These are phyloP conservation scores for Arthrobotrys sinensis DNA, from an alignment of 2,329 filamentous ascomycete genomes.

Conservation along the genomic window DNA sequence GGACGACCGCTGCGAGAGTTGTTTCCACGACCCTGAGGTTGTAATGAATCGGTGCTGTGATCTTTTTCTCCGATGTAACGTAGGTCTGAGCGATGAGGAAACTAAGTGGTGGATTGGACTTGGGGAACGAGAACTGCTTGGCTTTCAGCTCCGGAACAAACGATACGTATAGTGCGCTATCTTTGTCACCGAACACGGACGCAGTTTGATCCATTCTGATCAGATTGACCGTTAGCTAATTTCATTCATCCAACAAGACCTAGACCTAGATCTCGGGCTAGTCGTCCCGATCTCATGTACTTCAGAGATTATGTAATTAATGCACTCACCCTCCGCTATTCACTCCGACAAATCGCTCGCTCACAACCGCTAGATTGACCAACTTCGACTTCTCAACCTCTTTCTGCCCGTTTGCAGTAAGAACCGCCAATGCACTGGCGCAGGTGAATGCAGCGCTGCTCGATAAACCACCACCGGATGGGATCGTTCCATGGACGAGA, in stretches of 20 bases:
- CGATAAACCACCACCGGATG: slow-evolving; percentile 90
- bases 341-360: slow-evolving; percentile 92
- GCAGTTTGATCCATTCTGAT: slow-evolving; percentile 95
- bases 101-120: slow-evolving; percentile 83
- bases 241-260: not conserved
- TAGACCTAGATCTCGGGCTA: not conserved
- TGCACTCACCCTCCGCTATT: slow-evolving; percentile 87
- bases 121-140: slow-evolving; percentile 84
- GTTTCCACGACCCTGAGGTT: slow-evolving; percentile 97
- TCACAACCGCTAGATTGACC: slow-evolving; percentile 92
- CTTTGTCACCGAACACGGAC: slow-evolving; percentile 90
- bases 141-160: slow-evolving; percentile 86
- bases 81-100: slow-evolving; percentile 97
- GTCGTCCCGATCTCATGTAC: not conserved
- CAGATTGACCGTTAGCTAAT: not conserved
- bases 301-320: slow-evolving; percentile 15
- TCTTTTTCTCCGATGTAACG: slow-evolving; percentile 93
- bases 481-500: slow-evolving; percentile 91
- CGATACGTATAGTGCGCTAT: slow-evolving; percentile 88
- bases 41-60: slow-evolving; percentile 93
- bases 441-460: slow-evolving; percentile 96
- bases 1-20: slow-evolving; percentile 82
- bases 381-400: slow-evolving; percentile 90
- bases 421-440: slow-evolving; percentile 87
- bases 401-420: slow-evolving; percentile 85